These are phyloP conservation scores for Candida gorgasii DNA, from an alignment of 805 yeast species.

Conservation along the genomic window DNA sequence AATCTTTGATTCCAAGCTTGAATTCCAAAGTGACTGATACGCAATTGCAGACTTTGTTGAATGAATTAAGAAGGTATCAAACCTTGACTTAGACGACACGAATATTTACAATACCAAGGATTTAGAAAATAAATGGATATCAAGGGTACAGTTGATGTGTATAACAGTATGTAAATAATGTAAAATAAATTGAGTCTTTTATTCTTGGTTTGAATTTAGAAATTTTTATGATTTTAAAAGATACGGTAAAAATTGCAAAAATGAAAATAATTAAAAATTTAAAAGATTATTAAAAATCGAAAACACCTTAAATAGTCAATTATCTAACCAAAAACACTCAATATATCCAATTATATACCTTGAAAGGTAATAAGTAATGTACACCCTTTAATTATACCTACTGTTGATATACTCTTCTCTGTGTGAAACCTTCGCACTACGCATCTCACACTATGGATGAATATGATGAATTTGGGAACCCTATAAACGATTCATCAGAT, in stretches of 20 bases:
- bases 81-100: conserved; percentile 35
- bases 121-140: background rate
- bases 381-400: too few species aligned
- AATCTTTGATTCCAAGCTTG: conserved; percentile 88
- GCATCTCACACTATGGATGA: conserved; percentile 46
- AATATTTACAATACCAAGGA: background rate
- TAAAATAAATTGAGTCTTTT: conserved; percentile 1
- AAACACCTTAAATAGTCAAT: too few species aligned
- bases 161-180: conserved; percentile 8
- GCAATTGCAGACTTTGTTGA: conserved; percentile 82
- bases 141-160: background rate
- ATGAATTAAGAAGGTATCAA: conserved; percentile 71
- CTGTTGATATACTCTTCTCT: background rate
- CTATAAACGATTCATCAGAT: conserved; percentile 42
- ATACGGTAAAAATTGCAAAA: too few species aligned
- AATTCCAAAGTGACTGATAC: conserved; percentile 78
- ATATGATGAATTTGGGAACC: conserved; percentile 83
- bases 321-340: too few species aligned
- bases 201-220: background rate
- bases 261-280: too few species aligned
- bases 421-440: conserved; percentile 23
- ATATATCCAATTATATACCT: too few species aligned
- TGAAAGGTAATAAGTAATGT: too few species aligned
- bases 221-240: too few species aligned
- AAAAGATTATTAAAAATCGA: too few species aligned